Evolutionary conservation across 164 flowering plant species (phyloP), one percentile per base, ranked within the genome.

Genomic region (Umbilicus rupestris): DNA sequence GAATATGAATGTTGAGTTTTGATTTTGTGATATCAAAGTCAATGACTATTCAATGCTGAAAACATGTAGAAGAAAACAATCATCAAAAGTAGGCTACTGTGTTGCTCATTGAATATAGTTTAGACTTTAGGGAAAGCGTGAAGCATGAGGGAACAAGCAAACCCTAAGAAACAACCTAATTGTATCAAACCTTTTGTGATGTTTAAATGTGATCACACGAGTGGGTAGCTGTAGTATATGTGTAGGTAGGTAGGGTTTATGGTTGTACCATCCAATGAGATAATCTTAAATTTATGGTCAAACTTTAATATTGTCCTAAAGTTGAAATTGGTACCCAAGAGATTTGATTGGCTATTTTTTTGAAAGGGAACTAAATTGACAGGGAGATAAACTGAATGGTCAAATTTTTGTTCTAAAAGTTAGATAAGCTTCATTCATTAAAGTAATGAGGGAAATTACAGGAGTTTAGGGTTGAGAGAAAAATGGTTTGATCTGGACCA

Each of bases 261-360:
- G 3, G 24, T 49, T n/a, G 24, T 19, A 49, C 55, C 55, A 28
- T 49, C 26, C 55, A 49, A 49, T 49, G 55, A 49, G 55, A 49
- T 49, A 49, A 49, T 49, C 55, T 49, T 49, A 49, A 49, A n/a
- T 49, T 49, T n/a, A 10, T n/a, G 55, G 55, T 49, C 55, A 49
- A 49, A 49, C 55, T 1, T 20, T 14, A 0, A 39, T 52, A 2
- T 31, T 45, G 20, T 52, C 55, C 0, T 20, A 49, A 49, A 49
- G 55, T 49, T 20, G 24, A 49, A 22, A 20, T 49, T 49, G 8
- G 55, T 20, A n/a, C 3, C n/a, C 26, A 20, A 49, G 9, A 49
- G 55, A 49, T 49, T 49, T 28, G 26, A 5, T 49, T 49, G 44
- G 55, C 9, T 49, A 20, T 49, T 49, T 49, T 1, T 49, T 49